Conservation (phyloP, 805 yeast species). For the Cyberlindnera maclurae region DNA sequence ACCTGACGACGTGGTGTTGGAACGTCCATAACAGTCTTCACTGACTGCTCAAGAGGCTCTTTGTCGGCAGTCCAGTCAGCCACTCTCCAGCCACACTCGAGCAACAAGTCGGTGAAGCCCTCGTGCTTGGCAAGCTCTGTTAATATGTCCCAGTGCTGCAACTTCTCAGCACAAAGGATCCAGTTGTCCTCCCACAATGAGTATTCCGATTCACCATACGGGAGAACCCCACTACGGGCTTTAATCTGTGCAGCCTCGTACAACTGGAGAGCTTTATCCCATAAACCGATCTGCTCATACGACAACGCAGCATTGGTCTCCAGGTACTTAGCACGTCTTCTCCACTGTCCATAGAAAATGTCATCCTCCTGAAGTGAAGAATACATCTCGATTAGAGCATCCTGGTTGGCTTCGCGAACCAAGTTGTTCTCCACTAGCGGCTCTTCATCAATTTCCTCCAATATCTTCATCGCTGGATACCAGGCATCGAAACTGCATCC, state of each 20-base stretch:
- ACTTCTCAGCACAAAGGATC: slow-evolving; percentile 93
- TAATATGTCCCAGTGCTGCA: slow-evolving; percentile 96
- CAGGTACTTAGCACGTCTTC: slow-evolving; percentile 88
- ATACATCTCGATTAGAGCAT: slow-evolving; percentile 85
- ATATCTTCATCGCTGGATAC: slow-evolving; percentile 79
- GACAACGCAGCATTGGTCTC: slow-evolving; percentile 92
- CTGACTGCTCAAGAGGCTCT: slow-evolving; percentile 90
- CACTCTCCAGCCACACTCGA: slow-evolving; percentile 99
- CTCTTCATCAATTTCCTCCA: slow-evolving; percentile 60
- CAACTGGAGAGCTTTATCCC: slow-evolving; percentile 89
- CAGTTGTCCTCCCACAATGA: slow-evolving; percentile 98
- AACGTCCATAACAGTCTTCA: slow-evolving; percentile 94
- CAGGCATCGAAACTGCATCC: slow-evolving; percentile 86
- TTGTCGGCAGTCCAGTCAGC: slow-evolving; percentile 97
- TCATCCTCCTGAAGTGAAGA: slow-evolving; percentile 88
- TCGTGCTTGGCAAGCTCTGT: slow-evolving; percentile 97
- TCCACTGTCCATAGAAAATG: slow-evolving; percentile 96
- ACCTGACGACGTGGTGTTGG: slow-evolving; percentile 97
- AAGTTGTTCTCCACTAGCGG: slow-evolving; percentile 63
- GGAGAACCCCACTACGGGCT: slow-evolving; percentile 90
- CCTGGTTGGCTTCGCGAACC: slow-evolving; percentile 78
- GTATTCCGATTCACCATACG: slow-evolving; percentile 93
- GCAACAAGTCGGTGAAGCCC: slow-evolving; percentile 86
- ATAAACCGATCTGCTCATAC: slow-evolving; percentile 89
- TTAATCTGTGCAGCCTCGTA: slow-evolving; percentile 96